Evolutionary conservation across 2,329 filamentous ascomycete species (phyloP), one percentile per base, ranked within the genome.

Genomic region (Ampelomyces quisqualis): DNA sequence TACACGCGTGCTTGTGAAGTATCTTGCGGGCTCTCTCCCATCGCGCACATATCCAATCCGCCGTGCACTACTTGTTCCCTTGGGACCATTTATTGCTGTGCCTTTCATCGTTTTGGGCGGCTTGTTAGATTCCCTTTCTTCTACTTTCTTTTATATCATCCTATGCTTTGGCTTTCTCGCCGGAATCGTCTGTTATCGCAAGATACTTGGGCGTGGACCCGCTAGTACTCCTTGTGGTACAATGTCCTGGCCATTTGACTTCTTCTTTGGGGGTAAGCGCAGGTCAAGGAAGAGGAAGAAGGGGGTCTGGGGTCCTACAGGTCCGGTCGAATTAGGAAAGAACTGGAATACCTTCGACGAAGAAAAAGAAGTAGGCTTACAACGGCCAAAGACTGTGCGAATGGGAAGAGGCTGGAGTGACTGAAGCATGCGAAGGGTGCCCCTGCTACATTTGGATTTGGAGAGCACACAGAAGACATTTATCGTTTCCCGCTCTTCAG

Each of bases 241-340:
- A n/a, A 11, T 36, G 21, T 27, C 9, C 13, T 21, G 34, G 21
- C 9, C 15, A 31, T 13, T 22, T 34, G 20, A 17, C n/a, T 14
- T 34, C 21, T n/a, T 14, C 32, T 17, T n/a, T n/a, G n/a, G n/a
- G n/a, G 2, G 14, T 3, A 21, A 11, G 15, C 4, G 15, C 7
- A 30, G 31, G 7, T 11, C 26, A 13, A 36, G 18, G 17, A 17
- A 21, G 13, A 29, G n/a, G n/a, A n/a, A n/a, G n/a, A n/a, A n/a
- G n/a, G n/a, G n/a, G n/a, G n/a, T 47, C 11, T 47, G 44, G 44
- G 44, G 44, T 23, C 44, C 44, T 9, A 18, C 40, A 7, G 44
- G 44, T 11, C 44, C 44, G 7, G 23, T 47, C 18, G 21, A 24
- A 8, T 20, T 28, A 7, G 40, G 30, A 14, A 22, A 22, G 13